A percentile compares a stretch with the other conserved stretches of the same genome.
Conservation (phyloP, 768 basidiomycete genomes). For the Termitomyces sp. region DNA sequence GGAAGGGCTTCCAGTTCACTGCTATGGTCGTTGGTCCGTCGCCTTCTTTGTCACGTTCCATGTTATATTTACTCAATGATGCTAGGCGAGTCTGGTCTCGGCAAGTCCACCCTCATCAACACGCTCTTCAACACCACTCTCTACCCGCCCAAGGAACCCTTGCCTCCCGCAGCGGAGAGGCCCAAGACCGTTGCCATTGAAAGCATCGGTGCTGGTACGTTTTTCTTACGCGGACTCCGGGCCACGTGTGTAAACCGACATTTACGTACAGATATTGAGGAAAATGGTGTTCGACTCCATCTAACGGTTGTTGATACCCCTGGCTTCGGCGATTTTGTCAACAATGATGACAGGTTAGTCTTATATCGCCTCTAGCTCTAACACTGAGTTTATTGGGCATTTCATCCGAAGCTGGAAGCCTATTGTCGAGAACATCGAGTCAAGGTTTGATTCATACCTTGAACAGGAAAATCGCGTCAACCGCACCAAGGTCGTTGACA, state of each 20-base stretch:
- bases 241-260: constrained; percentile 18
- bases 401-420: constrained; percentile 80
- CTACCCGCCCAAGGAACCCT: constrained; percentile 82
- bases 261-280: constrained; percentile 83
- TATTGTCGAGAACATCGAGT: constrained; percentile 96
- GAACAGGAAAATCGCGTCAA: constrained; percentile 99
- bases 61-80: constrained; percentile 16
- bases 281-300: constrained; percentile 93
- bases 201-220: constrained; percentile 93
- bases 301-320: constrained; percentile 99
- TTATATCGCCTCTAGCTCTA: constrained; percentile 9
- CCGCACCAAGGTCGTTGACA: constrained; percentile 88
- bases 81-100: constrained; percentile 93
- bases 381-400: constrained; percentile 14
- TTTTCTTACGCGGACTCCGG: constrained; percentile 13
- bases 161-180: constrained; percentile 79
- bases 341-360: constrained; percentile 92
- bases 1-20: constrained; percentile 99
- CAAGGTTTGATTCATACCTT: constrained; percentile 94
- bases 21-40: constrained; percentile 91
- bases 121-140: constrained; percentile 97
- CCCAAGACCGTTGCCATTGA: constrained; percentile 96
- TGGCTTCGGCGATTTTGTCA: constrained; percentile 98
- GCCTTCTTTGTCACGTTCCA: constrained; percentile 12
- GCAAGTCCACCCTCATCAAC: constrained; percentile 98